Conservation (phyloP, 192 early-diverging fungal genomes). For the Coemansia brasiliensis region DNA sequence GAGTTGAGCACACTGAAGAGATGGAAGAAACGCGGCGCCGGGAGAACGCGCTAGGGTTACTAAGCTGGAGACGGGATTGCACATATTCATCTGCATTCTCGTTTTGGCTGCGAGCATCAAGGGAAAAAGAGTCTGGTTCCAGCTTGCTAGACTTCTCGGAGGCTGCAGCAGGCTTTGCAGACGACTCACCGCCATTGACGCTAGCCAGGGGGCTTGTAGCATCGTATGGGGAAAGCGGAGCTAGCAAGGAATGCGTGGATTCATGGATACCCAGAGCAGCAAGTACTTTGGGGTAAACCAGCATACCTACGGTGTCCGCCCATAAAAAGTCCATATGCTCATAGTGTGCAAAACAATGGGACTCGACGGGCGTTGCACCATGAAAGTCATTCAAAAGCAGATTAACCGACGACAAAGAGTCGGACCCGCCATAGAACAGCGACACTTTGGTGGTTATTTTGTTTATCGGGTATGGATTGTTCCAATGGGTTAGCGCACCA, state of each 20-base stretch:
- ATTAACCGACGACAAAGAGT: conserved; percentile 77
- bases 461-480: conserved; percentile 57
- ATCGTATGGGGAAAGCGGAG: neutral
- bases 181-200: neutral
- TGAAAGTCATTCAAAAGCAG: conserved; percentile 58
- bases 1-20: conserved; percentile 8
- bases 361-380: conserved; percentile 41
- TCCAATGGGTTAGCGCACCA: conserved; percentile 47
- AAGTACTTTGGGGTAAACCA: conserved; percentile 49
- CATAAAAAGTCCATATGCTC: conserved; percentile 75
- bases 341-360: conserved; percentile 66
- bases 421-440: conserved; percentile 86
- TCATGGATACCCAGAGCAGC: conserved; percentile 32
- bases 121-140: neutral
- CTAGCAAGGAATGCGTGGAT: conserved; percentile 1
- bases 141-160: no score
- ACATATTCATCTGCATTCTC: neutral
- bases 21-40: conserved; percentile 38
- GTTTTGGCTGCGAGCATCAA: neutral
- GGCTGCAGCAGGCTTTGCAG: neutral
- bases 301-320: conserved; percentile 48
- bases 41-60: conserved; percentile 14
- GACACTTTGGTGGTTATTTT: conserved; percentile 84
- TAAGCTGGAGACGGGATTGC: no score
- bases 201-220: neutral